These are phyloP conservation scores for Corchorus capsularis DNA, from an alignment of 345 rosid genomes.

Conservation along the genomic window DNA sequence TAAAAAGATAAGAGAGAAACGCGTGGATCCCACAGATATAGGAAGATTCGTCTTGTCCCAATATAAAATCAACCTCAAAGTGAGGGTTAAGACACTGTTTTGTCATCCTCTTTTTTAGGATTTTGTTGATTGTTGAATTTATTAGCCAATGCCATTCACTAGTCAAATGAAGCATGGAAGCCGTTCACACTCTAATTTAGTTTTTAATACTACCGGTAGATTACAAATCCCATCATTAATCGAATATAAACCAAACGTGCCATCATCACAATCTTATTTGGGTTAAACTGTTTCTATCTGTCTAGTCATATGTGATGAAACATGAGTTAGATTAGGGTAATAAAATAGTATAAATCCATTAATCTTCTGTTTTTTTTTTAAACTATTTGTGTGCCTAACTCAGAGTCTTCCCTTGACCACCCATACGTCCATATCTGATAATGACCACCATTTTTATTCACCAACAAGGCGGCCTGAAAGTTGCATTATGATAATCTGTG, in stretches of 20 bases:
- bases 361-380: neutral
- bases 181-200: neutral
- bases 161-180: constrained; percentile 3
- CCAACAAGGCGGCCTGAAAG: neutral
- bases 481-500: neutral
- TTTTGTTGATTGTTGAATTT: no score
- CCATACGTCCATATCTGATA: neutral
- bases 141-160: neutral
- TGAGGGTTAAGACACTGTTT: neutral
- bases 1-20: constrained; percentile 11
- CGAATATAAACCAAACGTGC: neutral
- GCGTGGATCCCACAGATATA: constrained; percentile 24
- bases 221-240: neutral
- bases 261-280: neutral
- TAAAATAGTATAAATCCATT: neutral
- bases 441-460: neutral
- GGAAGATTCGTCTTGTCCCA: neutral
- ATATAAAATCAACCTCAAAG: neutral
- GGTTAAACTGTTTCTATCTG: neutral
- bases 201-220: neutral
- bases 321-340: neutral
- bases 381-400: neutral
- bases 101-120: neutral
- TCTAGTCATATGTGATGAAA: neutral
- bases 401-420: constrained; percentile 13